Percentiles rank a stretch among this genome's conserved stretches.
phyloP scores from a whole-genome alignment of 345 rosid species.

The Salix purpurea region DNA sequence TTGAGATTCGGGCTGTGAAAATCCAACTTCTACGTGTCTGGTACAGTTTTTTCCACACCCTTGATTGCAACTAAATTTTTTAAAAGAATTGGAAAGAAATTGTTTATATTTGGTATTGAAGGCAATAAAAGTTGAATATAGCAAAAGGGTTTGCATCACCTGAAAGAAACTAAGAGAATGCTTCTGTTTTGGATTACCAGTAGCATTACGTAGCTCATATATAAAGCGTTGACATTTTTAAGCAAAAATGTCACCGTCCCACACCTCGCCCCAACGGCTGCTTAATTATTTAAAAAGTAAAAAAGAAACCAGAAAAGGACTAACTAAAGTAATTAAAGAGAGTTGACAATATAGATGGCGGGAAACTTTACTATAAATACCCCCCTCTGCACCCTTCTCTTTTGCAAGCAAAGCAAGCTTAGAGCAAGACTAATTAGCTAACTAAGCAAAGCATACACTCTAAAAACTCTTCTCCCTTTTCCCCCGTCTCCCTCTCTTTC shows the following conservation, averaged over 20 bases:
- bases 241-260: conserved; percentile 29
- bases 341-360: conserved; percentile 20
- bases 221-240: conserved; percentile 26
- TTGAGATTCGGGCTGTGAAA: too few species aligned
- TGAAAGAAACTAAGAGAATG: conserved; percentile 4
- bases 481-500: background rate
- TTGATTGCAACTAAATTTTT: too few species aligned
- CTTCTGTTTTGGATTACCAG: conserved; percentile 20
- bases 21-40: too few species aligned
- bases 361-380: conserved; percentile 33
- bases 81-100: too few species aligned
- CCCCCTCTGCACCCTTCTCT: background rate
- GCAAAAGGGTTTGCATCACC: conserved; percentile 5
- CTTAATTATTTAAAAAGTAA: background rate
- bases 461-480: background rate
- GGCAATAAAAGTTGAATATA: background rate
- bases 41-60: too few species aligned
- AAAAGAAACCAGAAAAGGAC: background rate
- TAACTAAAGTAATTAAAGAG: background rate
- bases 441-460: background rate
- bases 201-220: background rate
- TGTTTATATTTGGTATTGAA: too few species aligned
- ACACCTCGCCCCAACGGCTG: conserved; percentile 12
- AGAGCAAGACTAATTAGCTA: background rate
- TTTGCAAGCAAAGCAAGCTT: background rate